Evolutionary conservation across 306 rosid species (phyloP).

Genomic region (Prunus salicina): DNA sequence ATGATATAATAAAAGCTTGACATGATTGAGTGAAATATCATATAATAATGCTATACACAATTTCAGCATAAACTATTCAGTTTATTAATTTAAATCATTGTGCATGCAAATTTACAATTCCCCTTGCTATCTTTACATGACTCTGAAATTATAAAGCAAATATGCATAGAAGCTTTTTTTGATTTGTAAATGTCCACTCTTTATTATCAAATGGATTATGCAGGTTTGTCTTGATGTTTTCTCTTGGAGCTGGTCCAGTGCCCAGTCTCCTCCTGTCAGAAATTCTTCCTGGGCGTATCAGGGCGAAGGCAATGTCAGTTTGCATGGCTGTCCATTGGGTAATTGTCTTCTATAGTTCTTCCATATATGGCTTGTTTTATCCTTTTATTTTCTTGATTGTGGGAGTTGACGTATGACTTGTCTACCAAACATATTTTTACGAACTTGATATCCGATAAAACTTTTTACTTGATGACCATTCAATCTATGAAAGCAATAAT

Average conservation of each 20-base stretch:
- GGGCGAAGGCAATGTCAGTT: constrained; percentile 86
- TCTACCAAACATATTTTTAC: background rate
- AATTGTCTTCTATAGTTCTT: constrained; percentile 26
- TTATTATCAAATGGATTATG: constrained; percentile 25
- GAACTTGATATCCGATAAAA: background rate
- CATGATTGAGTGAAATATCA: background rate
- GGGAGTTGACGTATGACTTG: background rate
- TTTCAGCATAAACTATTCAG: background rate
- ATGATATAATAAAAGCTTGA: background rate
- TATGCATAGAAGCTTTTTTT: background rate
- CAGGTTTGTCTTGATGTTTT: constrained; percentile 67
- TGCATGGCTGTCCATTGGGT: constrained; percentile 91
- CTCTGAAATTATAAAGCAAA: constrained; percentile 1
- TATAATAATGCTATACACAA: background rate
- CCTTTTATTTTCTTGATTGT: background rate
- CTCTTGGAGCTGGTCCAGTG: constrained; percentile 83
- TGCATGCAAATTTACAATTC: constrained; percentile 8
- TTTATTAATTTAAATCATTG: background rate
- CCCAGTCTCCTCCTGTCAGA: constrained; percentile 84
- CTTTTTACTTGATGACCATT: background rate
- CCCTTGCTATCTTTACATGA: constrained; percentile 11
- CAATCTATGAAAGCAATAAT: background rate
- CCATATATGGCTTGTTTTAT: constrained; percentile 9
- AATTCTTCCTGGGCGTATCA: constrained; percentile 59
- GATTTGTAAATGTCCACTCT: constrained; percentile 17